Base-by-base conservation (phyloP, 1,284 basidiomycete species). In the Hemileia vastatrix region DNA sequence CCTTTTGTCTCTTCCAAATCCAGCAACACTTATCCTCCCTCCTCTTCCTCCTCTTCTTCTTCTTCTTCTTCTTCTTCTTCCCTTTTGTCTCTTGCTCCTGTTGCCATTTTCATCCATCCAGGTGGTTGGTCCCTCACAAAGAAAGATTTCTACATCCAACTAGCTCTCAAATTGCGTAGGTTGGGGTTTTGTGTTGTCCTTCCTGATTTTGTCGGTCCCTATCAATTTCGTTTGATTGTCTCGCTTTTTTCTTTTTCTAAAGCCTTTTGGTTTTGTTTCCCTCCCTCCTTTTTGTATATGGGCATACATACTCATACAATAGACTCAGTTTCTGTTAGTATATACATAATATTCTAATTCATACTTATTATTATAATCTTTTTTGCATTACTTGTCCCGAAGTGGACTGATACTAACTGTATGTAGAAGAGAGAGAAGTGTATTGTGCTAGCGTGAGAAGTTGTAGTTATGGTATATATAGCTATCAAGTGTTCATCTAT, bases 181-280 rank as follows among this genome's bases (percentile, higher is more conserved):
- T 67, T 75, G 57, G 76, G 77, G 11, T 73, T 74, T 62, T 71
- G 73, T 58, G 77, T 78, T 51, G 68, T 78, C 18, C 70, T 78
- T 0, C 76, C 77, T 13, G 70, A 77, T 33, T 68, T 78, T 24
- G 64, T 57, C 33, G 57, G 50, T 64, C 45, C 19, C 24, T 13
- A 24, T n/a, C n/a, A n/a, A n/a, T n/a, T n/a, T n/a, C n/a, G n/a
- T n/a, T n/a, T n/a, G n/a, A n/a, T n/a, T n/a, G n/a, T n/a, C n/a
- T 43, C 18, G 23, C n/a, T 15, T 44, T 2, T 11, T 24, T 15
- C 13, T 8, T 8, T n/a, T 19, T 49, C 18, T 8, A 19, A 11
- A 48, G 45, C 6, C 40, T 43, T 19, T 15, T 23, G 18, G 32
- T 9, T 40, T 8, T 36, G 23, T 33, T 36, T 19, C 5, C 49